Percentiles rank a stretch among this genome's conserved stretches.
Evolutionary conservation across 1,139 yeast genomes (phyloP).

Genomic region (Wickerhamiella pararugosa): DNA sequence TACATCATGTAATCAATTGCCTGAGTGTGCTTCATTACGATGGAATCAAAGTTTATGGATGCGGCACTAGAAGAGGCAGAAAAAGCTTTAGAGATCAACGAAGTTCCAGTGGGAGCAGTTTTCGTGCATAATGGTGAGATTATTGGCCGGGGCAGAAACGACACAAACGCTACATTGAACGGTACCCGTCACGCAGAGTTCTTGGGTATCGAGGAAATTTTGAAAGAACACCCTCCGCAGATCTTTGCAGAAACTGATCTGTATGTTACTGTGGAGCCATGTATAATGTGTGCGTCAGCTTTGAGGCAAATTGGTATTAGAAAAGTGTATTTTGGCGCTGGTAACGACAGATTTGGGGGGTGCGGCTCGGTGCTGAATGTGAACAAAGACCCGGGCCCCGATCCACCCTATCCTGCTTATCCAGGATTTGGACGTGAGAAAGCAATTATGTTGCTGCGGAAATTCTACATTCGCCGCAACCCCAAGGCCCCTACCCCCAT

Average conservation of each 20-base stretch:
- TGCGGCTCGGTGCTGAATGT: conserved; percentile 72
- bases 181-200: conserved; percentile 74
- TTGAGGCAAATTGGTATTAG: conserved; percentile 63
- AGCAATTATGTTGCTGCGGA: conserved; percentile 64
- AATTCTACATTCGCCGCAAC: conserved; percentile 76
- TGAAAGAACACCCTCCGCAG: conserved; percentile 21
- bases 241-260: conserved; percentile 41
- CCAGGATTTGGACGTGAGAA: conserved; percentile 76
- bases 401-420: conserved; percentile 37
- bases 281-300: conserved; percentile 96
- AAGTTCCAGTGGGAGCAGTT: conserved; percentile 64
- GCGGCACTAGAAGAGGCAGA: conserved; percentile 31
- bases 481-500: conserved; percentile 72
- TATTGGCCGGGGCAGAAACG: conserved; percentile 71
- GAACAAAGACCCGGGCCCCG: conserved; percentile 34
- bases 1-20: too few relatives aligned
- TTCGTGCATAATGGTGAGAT: conserved; percentile 39
- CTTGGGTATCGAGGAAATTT: conserved; percentile 50
- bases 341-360: conserved; percentile 92
- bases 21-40: too few relatives aligned
- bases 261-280: conserved; percentile 95
- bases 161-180: conserved; percentile 69
- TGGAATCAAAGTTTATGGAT: conserved; percentile 10
- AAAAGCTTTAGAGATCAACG: conserved; percentile 39
- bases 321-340: conserved; percentile 76